Evolutionary conservation across 495 filamentous ascomycete genomes (phyloP).

Genomic region (Antarctomyces pellizariae): DNA sequence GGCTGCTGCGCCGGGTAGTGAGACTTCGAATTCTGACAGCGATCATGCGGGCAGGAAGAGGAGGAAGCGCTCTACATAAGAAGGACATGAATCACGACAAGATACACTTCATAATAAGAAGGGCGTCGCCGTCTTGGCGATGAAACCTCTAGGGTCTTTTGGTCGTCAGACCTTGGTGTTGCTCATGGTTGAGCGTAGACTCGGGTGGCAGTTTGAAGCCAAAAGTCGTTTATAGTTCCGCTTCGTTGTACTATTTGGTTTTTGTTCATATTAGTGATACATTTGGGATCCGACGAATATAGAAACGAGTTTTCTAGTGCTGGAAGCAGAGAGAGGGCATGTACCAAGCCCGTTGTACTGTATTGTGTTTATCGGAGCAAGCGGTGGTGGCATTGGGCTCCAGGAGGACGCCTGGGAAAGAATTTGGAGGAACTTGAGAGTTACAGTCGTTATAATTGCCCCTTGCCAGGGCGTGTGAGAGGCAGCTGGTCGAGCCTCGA

Average conservation of each 20-base stretch:
- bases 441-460: no score
- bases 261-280: no score
- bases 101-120: slow-evolving; percentile 5
- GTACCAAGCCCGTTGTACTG: no score
- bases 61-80: slow-evolving; percentile 43
- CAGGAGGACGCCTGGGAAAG: no score
- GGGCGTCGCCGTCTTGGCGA: slow-evolving; percentile 6
- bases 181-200: slow-evolving; percentile 10
- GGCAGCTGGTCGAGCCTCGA: no score
- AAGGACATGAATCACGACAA: slow-evolving; percentile 6
- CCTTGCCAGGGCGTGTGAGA: no score
- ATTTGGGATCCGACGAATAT: no score
- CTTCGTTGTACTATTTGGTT: slow-evolving; percentile 12
- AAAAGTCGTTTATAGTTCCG: slow-evolving; percentile 11
- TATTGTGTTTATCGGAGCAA: no score
- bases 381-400: no score
- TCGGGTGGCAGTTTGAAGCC: slow-evolving; percentile 3
- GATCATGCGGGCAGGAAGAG: slow-evolving; percentile 39
- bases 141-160: slow-evolving; percentile 5
- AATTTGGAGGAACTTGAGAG: no score
- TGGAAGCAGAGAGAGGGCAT: no score
- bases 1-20: slow-evolving; percentile 39
- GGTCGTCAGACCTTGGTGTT: slow-evolving; percentile 8
- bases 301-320: no score
- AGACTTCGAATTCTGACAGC: slow-evolving; percentile 25